These are phyloP conservation scores for Daldinia caldariorum DNA, from an alignment of 495 filamentous ascomycete genomes.

Conservation along the genomic window DNA sequence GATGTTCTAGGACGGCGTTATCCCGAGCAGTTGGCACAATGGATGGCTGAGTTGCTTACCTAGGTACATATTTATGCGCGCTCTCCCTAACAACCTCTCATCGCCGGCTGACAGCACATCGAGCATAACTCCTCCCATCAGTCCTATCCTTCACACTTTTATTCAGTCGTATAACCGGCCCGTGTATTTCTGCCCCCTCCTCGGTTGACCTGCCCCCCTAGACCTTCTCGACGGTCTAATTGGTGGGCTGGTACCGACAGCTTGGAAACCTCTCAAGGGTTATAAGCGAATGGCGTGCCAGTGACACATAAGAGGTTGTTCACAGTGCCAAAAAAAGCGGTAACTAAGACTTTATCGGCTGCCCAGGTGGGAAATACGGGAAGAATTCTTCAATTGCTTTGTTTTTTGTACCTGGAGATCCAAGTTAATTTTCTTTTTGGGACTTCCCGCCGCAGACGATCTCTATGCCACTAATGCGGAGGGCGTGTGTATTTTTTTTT, in stretches of 20 bases:
- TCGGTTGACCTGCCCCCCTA: conserved; percentile 33
- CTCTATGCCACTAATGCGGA: conserved; percentile 34
- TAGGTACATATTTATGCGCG: background rate
- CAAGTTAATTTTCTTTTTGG: background rate
- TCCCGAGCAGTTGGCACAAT: conserved; percentile 25
- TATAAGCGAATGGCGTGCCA: conserved; percentile 29
- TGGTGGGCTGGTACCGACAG: conserved; percentile 32
- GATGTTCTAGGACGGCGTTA: conserved; percentile 13
- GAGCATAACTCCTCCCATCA: conserved; percentile 15
- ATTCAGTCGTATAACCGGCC: conserved; percentile 30
- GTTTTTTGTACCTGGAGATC: conserved; percentile 6
- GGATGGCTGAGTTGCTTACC: conserved; percentile 11
- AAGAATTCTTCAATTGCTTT: conserved; percentile 13
- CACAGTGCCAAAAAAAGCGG: conserved; percentile 34
- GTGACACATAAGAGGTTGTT: conserved; percentile 23
- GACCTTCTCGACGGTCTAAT: conserved; percentile 14
- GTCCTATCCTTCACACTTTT: conserved; percentile 15
- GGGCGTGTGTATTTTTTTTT: background rate
- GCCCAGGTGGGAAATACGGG: conserved; percentile 6
- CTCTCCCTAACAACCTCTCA: conserved; percentile 19
- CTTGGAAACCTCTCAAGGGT: conserved; percentile 26
- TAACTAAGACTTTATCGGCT: conserved; percentile 16
- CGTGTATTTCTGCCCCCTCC: conserved; percentile 33
- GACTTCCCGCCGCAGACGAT: conserved; percentile 22
- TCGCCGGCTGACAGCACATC: conserved; percentile 32